Evolutionary conservation across 2,329 filamentous ascomycete genomes (phyloP).

Genomic region (Lachnellula hyalina): DNA sequence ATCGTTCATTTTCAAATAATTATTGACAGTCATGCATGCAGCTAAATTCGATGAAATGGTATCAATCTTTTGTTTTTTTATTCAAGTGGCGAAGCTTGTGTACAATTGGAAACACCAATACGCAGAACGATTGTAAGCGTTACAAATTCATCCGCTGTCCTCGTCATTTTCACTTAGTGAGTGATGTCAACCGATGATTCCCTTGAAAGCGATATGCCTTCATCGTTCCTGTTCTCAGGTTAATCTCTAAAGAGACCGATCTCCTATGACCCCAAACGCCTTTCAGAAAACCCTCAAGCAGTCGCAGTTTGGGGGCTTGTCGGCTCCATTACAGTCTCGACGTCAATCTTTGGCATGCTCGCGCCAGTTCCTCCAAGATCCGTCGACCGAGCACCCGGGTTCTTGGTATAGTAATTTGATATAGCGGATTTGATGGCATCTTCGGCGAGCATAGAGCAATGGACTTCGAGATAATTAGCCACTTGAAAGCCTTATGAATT

Average conservation of each 20-base stretch:
- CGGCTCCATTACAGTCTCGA: constrained; percentile 48
- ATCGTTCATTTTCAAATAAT: no score
- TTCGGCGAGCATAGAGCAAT: constrained; percentile 90
- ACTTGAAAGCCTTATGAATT: constrained; percentile 4
- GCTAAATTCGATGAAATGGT: background rate
- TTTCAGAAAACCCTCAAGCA: constrained; percentile 11
- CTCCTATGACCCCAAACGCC: constrained; percentile 8
- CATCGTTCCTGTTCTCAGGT: background rate
- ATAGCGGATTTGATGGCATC: constrained; percentile 92
- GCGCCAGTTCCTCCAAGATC: constrained; percentile 71
- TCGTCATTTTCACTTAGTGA: background rate
- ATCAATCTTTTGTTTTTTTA: background rate
- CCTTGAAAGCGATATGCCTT: background rate
- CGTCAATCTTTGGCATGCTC: constrained; percentile 60
- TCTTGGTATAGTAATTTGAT: constrained; percentile 86
- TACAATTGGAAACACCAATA: background rate
- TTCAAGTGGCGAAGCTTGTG: background rate
- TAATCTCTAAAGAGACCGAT: background rate
- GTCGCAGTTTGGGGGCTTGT: constrained; percentile 21
- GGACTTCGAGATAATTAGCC: constrained; percentile 49
- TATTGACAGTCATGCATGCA: no score
- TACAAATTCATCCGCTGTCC: background rate
- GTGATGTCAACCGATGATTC: background rate
- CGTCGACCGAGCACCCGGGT: constrained; percentile 68
- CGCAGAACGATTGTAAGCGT: background rate